A percentile compares a stretch with the other conserved stretches of the same genome.
Evolutionary conservation across 1,284 basidiomycete genomes (phyloP).

Genomic region (Hypsizygus ulmarius): DNA sequence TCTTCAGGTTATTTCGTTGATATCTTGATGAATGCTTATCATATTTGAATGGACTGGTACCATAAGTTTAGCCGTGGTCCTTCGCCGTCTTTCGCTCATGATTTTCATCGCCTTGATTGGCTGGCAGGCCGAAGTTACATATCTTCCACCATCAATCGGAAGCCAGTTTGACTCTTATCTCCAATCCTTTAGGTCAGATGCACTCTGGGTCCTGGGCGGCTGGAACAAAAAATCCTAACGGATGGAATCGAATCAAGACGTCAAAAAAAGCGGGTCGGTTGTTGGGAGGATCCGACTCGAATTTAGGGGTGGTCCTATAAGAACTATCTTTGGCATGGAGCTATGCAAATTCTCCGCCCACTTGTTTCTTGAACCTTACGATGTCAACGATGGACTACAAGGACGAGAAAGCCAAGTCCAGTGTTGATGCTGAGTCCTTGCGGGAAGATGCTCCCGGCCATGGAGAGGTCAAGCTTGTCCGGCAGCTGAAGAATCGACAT

Average conservation of each 20-base stretch:
- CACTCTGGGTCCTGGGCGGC: neutral
- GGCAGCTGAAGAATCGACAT: slow-evolving; percentile 66
- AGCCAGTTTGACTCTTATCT: no score
- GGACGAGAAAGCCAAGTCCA: slow-evolving; percentile 18
- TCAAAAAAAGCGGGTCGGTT: neutral
- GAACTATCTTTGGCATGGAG: no score
- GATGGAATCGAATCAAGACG: no score
- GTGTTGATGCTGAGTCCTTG: slow-evolving; percentile 27
- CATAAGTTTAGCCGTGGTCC: no score
- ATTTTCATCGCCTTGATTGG: no score
- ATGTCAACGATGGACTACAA: slow-evolving; percentile 5
- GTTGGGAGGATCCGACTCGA: neutral
- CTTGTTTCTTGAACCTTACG: no score
- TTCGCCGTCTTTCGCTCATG: no score
- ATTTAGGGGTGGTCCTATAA: neutral
- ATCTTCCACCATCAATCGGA: no score
- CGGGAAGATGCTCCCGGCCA: slow-evolving; percentile 10
- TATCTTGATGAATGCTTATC: neutral
- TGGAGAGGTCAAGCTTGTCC: slow-evolving; percentile 37
- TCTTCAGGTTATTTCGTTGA: slow-evolving; percentile 3
- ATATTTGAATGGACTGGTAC: no score
- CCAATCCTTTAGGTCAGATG: no score
- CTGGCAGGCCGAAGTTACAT: no score
- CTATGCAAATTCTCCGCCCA: no score
- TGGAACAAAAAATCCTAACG: neutral